Percentiles rank a stretch among this genome's conserved stretches.
Conservation (phyloP, 2,329 filamentous ascomycete genomes). For the Cordyceps pruinosa region DNA sequence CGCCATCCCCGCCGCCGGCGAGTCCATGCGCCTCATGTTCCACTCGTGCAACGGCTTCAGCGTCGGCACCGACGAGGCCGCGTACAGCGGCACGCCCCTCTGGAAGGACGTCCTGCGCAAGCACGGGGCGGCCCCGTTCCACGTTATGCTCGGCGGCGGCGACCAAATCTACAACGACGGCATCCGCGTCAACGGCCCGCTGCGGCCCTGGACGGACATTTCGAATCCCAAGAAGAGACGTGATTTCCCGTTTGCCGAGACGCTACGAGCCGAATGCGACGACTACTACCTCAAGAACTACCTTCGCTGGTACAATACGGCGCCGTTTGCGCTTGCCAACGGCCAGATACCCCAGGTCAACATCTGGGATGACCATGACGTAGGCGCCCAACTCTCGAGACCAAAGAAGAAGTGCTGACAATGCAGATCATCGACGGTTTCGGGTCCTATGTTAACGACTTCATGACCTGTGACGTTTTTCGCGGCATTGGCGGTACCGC, state of each 20-base stretch:
- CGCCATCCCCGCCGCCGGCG: slow-evolving; percentile 72
- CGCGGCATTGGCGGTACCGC: slow-evolving; percentile 84
- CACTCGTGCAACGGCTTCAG: slow-evolving; percentile 98
- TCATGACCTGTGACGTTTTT: slow-evolving; percentile 90
- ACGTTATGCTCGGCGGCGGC: slow-evolving; percentile 91
- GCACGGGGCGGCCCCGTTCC: slow-evolving; percentile 75
- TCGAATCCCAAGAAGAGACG: slow-evolving; percentile 77
- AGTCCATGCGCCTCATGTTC: slow-evolving; percentile 98
- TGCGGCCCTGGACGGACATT: slow-evolving; percentile 76
- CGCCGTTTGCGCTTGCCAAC: slow-evolving; percentile 78
- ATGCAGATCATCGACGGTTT: slow-evolving; percentile 80
- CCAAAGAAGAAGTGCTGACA: neutral
- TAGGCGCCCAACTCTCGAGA: slow-evolving; percentile 33
- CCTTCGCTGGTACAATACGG: slow-evolving; percentile 72
- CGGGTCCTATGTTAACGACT: slow-evolving; percentile 87
- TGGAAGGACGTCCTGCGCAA: slow-evolving; percentile 90
- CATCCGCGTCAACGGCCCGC: slow-evolving; percentile 75
- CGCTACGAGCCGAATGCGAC: slow-evolving; percentile 76
- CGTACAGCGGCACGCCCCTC: slow-evolving; percentile 82
- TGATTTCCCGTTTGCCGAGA: slow-evolving; percentile 67
- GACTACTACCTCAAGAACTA: slow-evolving; percentile 90
- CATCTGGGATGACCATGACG: slow-evolving; percentile 94
- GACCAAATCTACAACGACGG: slow-evolving; percentile 97
- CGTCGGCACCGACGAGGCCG: slow-evolving; percentile 74
- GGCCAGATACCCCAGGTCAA: slow-evolving; percentile 94